These are phyloP conservation scores for Entamoeba invadens DNA, from an alignment of 208 protist species.

Conservation along the genomic window DNA sequence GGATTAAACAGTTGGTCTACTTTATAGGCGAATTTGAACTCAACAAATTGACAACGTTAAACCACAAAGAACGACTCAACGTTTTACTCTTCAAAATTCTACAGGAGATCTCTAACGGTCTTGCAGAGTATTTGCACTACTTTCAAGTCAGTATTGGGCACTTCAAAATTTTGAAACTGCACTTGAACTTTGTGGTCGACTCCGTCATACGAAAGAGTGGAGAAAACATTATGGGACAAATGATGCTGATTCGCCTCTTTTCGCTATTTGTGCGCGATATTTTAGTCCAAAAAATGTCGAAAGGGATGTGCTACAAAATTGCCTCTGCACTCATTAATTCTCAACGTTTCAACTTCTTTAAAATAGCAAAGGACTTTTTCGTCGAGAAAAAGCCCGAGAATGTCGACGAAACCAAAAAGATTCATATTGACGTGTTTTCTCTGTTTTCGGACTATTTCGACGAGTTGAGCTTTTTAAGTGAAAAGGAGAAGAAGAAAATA, in stretches of 20 bases:
- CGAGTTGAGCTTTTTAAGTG: background rate
- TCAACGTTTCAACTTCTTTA: no score
- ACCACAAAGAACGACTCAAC: background rate
- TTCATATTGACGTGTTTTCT: background rate
- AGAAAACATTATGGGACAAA: background rate
- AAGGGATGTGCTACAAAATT: background rate
- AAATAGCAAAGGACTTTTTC: no score
- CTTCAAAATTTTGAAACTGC: background rate
- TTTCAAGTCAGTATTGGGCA: background rate
- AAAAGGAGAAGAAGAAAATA: background rate
- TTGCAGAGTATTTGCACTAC: background rate
- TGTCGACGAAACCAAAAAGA: no score
- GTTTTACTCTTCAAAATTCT: background rate
- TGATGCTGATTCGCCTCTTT: background rate
- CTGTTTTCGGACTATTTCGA: background rate
- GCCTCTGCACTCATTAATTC: no score
- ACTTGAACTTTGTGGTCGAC: background rate
- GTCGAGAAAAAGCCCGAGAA: no score
- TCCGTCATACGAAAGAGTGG: background rate
- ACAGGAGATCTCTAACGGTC: background rate
- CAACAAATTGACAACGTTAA: background rate
- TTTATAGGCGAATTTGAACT: background rate
- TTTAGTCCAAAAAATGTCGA: background rate
- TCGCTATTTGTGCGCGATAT: background rate
- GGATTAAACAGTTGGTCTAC: background rate